phyloP scores from a whole-genome alignment of 208 protist species.

The Vickermania ingenoplastis region DNA sequence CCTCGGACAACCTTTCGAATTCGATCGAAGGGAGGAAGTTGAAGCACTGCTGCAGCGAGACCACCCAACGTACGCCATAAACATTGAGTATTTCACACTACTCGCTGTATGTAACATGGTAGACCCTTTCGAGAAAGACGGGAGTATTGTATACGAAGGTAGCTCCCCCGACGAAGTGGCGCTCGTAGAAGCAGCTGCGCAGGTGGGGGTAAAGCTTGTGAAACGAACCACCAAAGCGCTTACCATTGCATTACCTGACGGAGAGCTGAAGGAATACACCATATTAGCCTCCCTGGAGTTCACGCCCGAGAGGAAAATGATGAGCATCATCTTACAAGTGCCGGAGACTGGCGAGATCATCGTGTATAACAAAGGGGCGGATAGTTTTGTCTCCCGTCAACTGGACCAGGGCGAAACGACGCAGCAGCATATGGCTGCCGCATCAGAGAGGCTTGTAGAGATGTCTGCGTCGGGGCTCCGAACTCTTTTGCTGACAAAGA shows the following conservation, averaged over 20 bases:
- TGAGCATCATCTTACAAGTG: conserved; percentile 83
- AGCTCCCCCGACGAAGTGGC: conserved; percentile 91
- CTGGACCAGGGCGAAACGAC: conserved; percentile 32
- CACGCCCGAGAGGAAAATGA: conserved; percentile 86
- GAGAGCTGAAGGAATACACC: conserved; percentile 36
- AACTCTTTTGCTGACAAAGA: conserved; percentile 80
- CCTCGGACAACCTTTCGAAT: conserved; percentile 39
- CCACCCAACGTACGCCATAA: conserved; percentile 12
- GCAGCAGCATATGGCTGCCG: conserved; percentile 30
- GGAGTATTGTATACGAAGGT: conserved; percentile 79
- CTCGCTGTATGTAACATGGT: conserved; percentile 84
- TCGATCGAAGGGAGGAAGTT: conserved; percentile 27
- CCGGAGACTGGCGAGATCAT: conserved; percentile 50
- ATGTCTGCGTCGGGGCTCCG: conserved; percentile 77
- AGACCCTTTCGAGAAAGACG: conserved; percentile 47
- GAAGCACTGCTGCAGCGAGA: conserved; percentile 16
- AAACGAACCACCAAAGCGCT: conserved; percentile 49
- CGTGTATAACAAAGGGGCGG: conserved; percentile 86
- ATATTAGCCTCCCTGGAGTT: conserved; percentile 86
- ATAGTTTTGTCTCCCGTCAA: conserved; percentile 62
- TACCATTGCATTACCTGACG: conserved; percentile 11
- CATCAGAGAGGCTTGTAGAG: conserved; percentile 40
- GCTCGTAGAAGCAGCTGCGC: conserved; percentile 74
- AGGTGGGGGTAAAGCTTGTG: conserved; percentile 53
- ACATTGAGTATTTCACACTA: conserved; percentile 66